Percentiles rank a stretch among this genome's conserved stretches.
Evolutionary conservation across 805 yeast genomes (phyloP).

Genomic region (Yarrowia bubula): DNA sequence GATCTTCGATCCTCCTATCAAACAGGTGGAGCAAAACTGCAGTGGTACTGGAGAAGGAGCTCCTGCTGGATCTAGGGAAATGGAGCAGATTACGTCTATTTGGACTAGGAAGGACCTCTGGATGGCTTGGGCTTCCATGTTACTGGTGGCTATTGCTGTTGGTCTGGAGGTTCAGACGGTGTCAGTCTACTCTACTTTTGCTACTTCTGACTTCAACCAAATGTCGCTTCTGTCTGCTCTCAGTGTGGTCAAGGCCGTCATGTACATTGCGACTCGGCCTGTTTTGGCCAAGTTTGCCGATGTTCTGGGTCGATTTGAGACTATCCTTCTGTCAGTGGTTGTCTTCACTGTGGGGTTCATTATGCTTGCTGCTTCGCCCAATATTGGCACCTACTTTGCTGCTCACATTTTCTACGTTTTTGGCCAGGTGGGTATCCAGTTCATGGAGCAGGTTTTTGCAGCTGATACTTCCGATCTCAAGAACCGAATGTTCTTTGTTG

Average conservation of each 20-base stretch:
- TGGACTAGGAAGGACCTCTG: not conserved
- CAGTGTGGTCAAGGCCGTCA: not conserved
- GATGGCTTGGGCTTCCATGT: not conserved
- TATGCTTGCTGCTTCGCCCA: not conserved
- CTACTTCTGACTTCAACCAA: not conserved
- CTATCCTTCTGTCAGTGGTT: not conserved
- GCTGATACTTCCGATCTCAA: not conserved
- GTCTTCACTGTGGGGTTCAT: not conserved
- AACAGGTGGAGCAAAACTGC: not conserved
- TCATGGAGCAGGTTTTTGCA: not conserved
- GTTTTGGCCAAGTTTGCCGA: not conserved
- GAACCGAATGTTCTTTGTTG: not conserved
- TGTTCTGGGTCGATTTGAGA: not conserved
- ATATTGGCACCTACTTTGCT: not conserved
- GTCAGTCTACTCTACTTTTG: not conserved
- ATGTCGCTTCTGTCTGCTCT: not conserved
- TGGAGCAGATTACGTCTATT: not conserved
- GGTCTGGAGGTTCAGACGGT: not conserved
- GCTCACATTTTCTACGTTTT: not conserved
- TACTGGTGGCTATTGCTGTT: not conserved
- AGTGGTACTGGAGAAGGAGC: not conserved
- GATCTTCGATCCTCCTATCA: not conserved
- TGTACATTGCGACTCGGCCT: constrained; percentile 1
- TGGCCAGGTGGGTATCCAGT: not conserved
- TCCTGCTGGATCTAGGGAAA: not conserved